Evolutionary conservation across 1,139 yeast genomes (phyloP).

Genomic region (Pichia sp.): DNA sequence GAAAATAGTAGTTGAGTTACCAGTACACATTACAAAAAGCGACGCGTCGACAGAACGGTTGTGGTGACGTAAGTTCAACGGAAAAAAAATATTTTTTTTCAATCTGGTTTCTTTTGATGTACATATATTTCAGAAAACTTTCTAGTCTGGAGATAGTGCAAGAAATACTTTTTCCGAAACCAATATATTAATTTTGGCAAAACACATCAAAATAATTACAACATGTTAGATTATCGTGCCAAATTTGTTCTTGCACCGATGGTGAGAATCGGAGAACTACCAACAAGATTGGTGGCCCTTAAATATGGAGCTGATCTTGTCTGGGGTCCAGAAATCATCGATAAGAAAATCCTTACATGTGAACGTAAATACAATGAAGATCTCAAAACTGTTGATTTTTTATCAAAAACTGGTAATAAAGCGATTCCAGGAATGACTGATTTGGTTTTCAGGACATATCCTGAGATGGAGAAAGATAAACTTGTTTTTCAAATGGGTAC

Average conservation of each 20-base stretch:
- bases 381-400: constrained; percentile 54
- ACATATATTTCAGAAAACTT: too few relatives aligned
- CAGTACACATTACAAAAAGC: too few relatives aligned
- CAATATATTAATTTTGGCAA: too few relatives aligned
- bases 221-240: constrained; percentile 47
- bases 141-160: too few relatives aligned
- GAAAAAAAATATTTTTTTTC: too few relatives aligned
- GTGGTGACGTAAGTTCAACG: too few relatives aligned
- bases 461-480: constrained; percentile 49
- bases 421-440: constrained; percentile 35
- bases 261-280: constrained; percentile 94
- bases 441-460: constrained; percentile 61
- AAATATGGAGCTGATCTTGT: constrained; percentile 88
- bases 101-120: too few relatives aligned
- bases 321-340: constrained; percentile 94
- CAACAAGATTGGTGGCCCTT: constrained; percentile 72
- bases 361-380: constrained; percentile 47
- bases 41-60: too few relatives aligned
- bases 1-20: too few relatives aligned
- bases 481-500: constrained; percentile 89
- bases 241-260: constrained; percentile 88
- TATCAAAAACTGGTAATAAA: constrained; percentile 30
- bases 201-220: too few relatives aligned
- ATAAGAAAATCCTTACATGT: constrained; percentile 70
- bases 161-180: background rate